Evolutionary conservation across 805 yeast genomes (phyloP).

Genomic region (Starmera quercuum): DNA sequence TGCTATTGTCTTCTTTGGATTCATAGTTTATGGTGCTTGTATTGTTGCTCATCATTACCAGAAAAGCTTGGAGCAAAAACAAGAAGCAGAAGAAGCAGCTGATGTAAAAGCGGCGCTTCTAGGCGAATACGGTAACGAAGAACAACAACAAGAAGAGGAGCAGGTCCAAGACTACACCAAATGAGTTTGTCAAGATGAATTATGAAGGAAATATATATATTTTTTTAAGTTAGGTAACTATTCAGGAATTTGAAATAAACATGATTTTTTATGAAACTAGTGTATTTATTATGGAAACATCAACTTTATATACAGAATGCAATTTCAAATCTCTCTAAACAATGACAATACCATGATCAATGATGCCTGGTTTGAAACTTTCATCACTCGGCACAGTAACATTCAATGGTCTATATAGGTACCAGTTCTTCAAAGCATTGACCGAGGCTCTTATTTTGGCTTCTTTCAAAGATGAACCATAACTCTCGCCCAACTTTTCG

Average conservation of each 20-base stretch:
- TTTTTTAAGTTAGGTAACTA: not conserved
- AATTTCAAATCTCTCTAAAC: not conserved
- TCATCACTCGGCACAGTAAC: conserved; percentile 56
- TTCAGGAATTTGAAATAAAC: not conserved
- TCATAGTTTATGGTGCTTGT: not conserved
- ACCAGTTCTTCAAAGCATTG: conserved; percentile 85
- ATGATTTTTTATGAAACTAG: no score
- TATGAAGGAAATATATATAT: not conserved
- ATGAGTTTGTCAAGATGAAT: not conserved
- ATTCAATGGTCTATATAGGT: conserved; percentile 77
- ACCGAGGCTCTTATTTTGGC: conserved; percentile 91
- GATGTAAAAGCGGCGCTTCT: not conserved
- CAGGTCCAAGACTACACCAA: not conserved
- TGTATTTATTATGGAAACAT: no score
- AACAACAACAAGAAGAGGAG: not conserved
- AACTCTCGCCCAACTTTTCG: conserved; percentile 86
- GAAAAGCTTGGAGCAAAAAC: not conserved
- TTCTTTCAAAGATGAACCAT: conserved; percentile 83
- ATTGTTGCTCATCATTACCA: not conserved
- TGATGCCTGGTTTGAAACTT: conserved; percentile 27
- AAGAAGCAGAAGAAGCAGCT: not conserved
- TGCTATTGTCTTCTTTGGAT: not conserved
- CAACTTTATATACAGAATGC: conserved; percentile 1
- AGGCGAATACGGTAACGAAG: not conserved
- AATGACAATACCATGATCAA: conserved; percentile 38